Evolutionary conservation across 768 basidiomycete genomes (phyloP), one percentile per base, ranked within the genome.

Genomic region (Phallus indusiatus): DNA sequence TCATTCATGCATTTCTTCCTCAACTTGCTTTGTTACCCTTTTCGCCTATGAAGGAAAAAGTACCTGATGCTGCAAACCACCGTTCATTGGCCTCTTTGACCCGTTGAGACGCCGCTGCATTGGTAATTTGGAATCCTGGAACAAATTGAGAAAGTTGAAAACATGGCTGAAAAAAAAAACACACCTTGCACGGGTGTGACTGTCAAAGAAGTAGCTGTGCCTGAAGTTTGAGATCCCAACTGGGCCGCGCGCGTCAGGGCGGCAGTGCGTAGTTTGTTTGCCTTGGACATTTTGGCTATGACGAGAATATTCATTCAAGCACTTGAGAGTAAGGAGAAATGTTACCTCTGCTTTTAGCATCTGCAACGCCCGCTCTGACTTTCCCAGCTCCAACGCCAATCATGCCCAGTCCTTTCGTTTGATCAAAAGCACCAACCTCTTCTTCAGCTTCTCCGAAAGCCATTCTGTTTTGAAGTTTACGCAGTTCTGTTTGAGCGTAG

Each of bases 331-430:
- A 21, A 47, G 21, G 52, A 33, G 22, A 37, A 3, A 49, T 72
- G 82, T 62, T 64, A 94, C 94, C 94, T 76, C 86, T 84, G 74
- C 86, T 94, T 75, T 92, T 92, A 47, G 87, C 81, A 69, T 98
- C 94, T 55, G 88, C 93, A 54, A 84, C 70, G 28, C 86, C 86
- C 12, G 93, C 93, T 56, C 96, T 79, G 54, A 99, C 88, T 70
- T 92, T 90, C 21, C 96, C 96, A 6, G 87, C 85, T 17, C 83
- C 77, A 55, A 79, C 79, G 42, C 94, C 93, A 62, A 98, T 90
- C 94, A 99, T 98, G 61, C 96, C 96, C 69, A 98, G 72, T 5
- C 96, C 96, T 76, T 92, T 90, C n/a, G 94, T 94, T 75, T 97
- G 86, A 74, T 96, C 96, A 65, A 92, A 94, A 34, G 94, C 90